Evolutionary conservation across 73 alveolate genomes (phyloP).

Genomic region (Halteria grandinella): DNA sequence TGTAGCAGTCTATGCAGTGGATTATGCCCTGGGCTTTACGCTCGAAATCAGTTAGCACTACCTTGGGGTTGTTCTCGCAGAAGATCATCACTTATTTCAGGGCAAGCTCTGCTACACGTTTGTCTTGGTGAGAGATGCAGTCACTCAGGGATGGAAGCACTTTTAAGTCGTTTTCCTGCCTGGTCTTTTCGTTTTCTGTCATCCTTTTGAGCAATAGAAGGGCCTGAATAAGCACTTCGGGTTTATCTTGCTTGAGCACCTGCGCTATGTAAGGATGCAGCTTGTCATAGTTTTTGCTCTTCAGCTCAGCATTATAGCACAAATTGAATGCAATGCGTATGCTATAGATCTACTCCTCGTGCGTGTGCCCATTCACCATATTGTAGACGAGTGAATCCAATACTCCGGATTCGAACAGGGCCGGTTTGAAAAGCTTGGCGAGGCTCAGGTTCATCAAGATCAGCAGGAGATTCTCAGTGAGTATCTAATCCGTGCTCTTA

Average conservation of each 20-base stretch:
- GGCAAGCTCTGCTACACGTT: constrained; percentile 25
- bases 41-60: constrained; percentile 30
- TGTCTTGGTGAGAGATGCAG: background rate
- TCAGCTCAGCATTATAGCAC: constrained; percentile 26
- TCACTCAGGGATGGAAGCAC: constrained; percentile 6
- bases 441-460: constrained; percentile 31
- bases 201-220: constrained; percentile 30
- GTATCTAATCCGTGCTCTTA: constrained; percentile 45
- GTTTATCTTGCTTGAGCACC: constrained; percentile 4
- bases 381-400: constrained; percentile 44
- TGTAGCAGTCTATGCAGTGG: constrained; percentile 26
- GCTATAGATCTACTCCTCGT: constrained; percentile 40
- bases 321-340: constrained; percentile 7
- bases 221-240: constrained; percentile 3
- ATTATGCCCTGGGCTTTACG: constrained; percentile 34
- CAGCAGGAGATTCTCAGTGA: constrained; percentile 33
- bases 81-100: constrained; percentile 9
- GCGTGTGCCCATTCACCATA: constrained; percentile 44
- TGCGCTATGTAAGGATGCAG: constrained; percentile 6
- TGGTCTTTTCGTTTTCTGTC: constrained; percentile 36
- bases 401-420: constrained; percentile 48
- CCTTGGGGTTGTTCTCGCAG: constrained; percentile 39
- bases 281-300: constrained; percentile 52
- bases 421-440: constrained; percentile 12
- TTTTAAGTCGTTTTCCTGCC: constrained; percentile 36